Evolutionary conservation across 139 green algal species (phyloP).

Genomic region (Tetraselmis chui): DNA sequence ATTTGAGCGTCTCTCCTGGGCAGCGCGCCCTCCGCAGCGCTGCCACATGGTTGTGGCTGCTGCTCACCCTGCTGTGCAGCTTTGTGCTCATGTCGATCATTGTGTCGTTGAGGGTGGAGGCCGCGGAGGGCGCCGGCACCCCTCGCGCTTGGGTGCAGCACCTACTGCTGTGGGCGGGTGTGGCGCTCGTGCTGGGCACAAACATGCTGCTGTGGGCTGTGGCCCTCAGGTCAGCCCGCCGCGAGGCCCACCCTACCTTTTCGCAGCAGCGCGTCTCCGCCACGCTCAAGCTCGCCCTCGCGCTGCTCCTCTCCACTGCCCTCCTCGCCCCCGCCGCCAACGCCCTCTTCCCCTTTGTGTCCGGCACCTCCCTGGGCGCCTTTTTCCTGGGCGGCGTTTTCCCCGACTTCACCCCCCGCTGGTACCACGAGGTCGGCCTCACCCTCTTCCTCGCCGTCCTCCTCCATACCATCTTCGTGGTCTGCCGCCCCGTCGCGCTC

Average conservation of each 20-base stretch:
- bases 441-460: too few species aligned
- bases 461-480: too few species aligned
- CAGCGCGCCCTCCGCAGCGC: too few species aligned
- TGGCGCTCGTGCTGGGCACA: not conserved
- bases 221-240: not conserved
- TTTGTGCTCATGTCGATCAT: not conserved
- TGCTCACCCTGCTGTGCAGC: not conserved
- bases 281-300: not conserved
- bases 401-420: not conserved
- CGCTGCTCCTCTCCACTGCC: not conserved
- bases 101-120: not conserved
- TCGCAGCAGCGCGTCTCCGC: not conserved
- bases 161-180: not conserved
- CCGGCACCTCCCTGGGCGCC: not conserved
- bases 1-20: not conserved
- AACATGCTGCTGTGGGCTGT: not conserved
- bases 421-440: not conserved
- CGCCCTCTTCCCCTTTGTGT: not conserved
- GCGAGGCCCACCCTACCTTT: not conserved
- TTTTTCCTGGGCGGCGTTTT: not conserved
- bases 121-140: not conserved
- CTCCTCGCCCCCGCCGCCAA: not conserved
- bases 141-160: too few species aligned
- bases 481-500: too few species aligned
- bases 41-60: not conserved